Percentiles rank a stretch among this genome's conserved stretches.
phyloP scores from a whole-genome alignment of 2,329 filamentous ascomycete species.

The Orbilia oligospora region DNA sequence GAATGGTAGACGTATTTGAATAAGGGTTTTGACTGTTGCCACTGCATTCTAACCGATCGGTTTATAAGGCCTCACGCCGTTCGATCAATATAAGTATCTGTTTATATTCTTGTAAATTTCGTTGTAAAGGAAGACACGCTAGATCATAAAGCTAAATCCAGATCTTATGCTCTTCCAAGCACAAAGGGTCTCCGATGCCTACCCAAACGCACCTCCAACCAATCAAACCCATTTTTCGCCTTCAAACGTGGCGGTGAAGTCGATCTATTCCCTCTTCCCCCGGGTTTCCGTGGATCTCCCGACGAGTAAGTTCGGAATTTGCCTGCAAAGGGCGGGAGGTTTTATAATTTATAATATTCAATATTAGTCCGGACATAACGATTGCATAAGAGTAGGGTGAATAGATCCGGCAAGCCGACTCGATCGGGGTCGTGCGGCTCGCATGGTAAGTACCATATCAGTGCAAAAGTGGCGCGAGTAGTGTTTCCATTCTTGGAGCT shows the following conservation, averaged over 20 bases:
- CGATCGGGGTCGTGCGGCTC: conserved; percentile 42
- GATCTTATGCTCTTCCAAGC: too few species aligned
- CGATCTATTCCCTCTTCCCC: neutral
- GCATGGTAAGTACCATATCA: conserved; percentile 51
- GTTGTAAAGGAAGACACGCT: too few species aligned
- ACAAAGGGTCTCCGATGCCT: neutral
- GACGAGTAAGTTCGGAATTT: conserved; percentile 1
- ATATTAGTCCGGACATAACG: neutral
- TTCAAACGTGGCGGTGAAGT: neutral
- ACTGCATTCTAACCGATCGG: too few species aligned
- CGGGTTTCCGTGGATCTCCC: conserved; percentile 27
- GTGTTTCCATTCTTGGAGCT: conserved; percentile 34
- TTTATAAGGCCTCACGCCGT: too few species aligned
- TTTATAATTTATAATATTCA: too few species aligned
- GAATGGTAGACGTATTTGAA: too few species aligned
- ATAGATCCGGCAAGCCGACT: conserved; percentile 50
- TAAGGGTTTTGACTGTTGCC: too few species aligned
- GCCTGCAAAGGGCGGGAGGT: conserved; percentile 13
- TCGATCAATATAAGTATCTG: too few species aligned
- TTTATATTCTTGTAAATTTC: too few species aligned
- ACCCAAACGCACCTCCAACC: neutral
- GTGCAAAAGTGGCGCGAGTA: conserved; percentile 33
- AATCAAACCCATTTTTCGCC: neutral
- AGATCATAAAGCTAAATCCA: too few species aligned
- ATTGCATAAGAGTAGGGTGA: neutral